Base-by-base conservation (phyloP, 202 grass and related monocot genomes). In the Setaria italica region DNA sequence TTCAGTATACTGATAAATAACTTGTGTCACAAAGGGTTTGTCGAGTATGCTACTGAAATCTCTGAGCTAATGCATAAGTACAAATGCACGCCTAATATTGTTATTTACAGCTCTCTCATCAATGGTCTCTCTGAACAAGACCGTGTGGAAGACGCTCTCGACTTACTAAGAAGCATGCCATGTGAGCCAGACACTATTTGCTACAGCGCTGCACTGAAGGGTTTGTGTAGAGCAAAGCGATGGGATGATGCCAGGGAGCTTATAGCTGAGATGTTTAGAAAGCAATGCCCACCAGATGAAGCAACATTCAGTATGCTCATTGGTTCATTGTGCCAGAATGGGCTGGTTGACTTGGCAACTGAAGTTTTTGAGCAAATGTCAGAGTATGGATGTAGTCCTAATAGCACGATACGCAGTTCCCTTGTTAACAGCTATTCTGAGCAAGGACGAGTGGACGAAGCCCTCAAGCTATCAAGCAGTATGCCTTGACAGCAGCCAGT, bases 1-100 rank as follows among this genome's bases (percentile, higher is more conserved):
- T 90, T 86, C 49, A 86, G 85, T 85, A 86, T 90, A 62, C 57
- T 90, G 2, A 90, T 90, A 46, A 86, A 59, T 65, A 82, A 72
- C 79, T 82, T 90, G 78, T 90, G 72, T 58, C 72, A 85, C 19
- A 82, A 82, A 66, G 88, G 88, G 25, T 80, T 86, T 66, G 48
- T 90, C 15, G 72, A 59, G 9, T 75, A 73, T 7, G 83, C 83
- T 17, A 81, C 63, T 30, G 67, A 85, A 86, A 67, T 86, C 51
- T 58, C 70, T 4, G 79, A 86, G 56, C 63, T 82, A 70, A 90
- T 90, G 83, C 72, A 58, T 14, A 75, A 89, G 56, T 80, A 90
- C 62, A 78, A 79, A 42, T 90, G 83, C 48, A 86, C 21, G 0
- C 88, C 83, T 50, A 86, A 86, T 67, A 65, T 80, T 9, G 51